Percentiles rank a stretch among this genome's conserved stretches.
Conservation (phyloP, 1,284 basidiomycete genomes). For the Flammula alnicola region DNA sequence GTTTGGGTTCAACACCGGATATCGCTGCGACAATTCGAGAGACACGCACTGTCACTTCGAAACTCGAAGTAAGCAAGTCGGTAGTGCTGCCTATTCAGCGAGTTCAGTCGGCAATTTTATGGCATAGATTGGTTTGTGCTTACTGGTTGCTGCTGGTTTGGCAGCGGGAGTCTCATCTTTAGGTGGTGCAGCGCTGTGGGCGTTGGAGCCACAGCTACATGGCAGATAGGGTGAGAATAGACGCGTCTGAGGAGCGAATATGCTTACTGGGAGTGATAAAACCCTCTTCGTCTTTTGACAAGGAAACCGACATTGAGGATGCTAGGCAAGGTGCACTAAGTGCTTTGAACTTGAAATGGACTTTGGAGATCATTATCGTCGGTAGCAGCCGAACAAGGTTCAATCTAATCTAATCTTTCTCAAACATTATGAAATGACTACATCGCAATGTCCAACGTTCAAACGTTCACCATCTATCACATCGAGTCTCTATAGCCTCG, state of each 20-base stretch:
- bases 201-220: slow-evolving; percentile 18
- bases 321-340: slow-evolving; percentile 2
- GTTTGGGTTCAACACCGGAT: background rate
- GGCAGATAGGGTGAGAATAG: slow-evolving; percentile 7
- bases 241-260: slow-evolving; percentile 12
- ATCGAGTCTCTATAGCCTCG: too few relatives aligned
- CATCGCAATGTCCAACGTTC: background rate
- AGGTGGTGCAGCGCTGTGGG: slow-evolving; percentile 16
- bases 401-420: slow-evolving; percentile 21
- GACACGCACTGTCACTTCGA: slow-evolving; percentile 68
- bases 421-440: background rate
- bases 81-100: slow-evolving; percentile 36
- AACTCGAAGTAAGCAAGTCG: slow-evolving; percentile 74
- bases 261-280: slow-evolving; percentile 63
- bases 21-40: background rate
- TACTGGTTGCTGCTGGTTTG: slow-evolving; percentile 4
- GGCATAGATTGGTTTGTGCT: background rate
- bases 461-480: too few relatives aligned
- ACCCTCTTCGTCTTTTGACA: slow-evolving; percentile 69
- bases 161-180: slow-evolving; percentile 15
- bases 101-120: background rate
- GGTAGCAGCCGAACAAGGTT: slow-evolving; percentile 23
- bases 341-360: slow-evolving; percentile 11
- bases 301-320: slow-evolving; percentile 26
- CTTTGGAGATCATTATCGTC: slow-evolving; percentile 27